Percentiles rank a stretch among this genome's conserved stretches.
Evolutionary conservation across 1,284 basidiomycete genomes (phyloP).

Genomic region (Rhodotorula sp.): DNA sequence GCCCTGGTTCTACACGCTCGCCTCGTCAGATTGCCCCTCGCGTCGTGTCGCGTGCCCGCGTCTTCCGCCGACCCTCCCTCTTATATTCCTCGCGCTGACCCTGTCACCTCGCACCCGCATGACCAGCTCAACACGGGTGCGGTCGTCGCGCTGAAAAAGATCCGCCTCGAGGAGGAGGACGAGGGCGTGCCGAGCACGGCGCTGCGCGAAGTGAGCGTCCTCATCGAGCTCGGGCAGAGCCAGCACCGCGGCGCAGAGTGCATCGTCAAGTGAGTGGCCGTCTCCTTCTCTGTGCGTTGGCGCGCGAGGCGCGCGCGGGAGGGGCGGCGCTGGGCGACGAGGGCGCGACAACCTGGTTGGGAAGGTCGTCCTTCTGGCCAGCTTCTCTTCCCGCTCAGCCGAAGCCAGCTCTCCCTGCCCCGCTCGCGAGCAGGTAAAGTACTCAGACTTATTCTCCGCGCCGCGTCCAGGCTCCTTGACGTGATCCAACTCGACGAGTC

Average conservation of each 20-base stretch:
- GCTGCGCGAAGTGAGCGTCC: constrained; percentile 92
- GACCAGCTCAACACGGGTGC: constrained; percentile 59
- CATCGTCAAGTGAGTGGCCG: constrained; percentile 69
- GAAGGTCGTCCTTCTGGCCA: background rate
- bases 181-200: constrained; percentile 97
- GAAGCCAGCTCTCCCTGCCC: background rate
- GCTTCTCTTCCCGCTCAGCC: background rate
- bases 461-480: constrained; percentile 71
- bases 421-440: fast-evolving
- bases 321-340: background rate
- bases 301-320: background rate
- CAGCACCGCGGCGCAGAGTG: constrained; percentile 71
- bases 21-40: background rate
- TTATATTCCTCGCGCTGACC: background rate
- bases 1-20: background rate
- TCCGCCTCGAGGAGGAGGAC: constrained; percentile 94
- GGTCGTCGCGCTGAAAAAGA: constrained; percentile 95
- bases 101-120: no score
- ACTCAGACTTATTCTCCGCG: background rate
- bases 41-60: constrained; percentile 11
- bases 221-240: constrained; percentile 74
- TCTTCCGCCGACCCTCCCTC: background rate
- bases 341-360: background rate
- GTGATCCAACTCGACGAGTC: constrained; percentile 97
- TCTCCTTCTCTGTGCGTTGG: background rate